A percentile compares a stretch with the other conserved stretches of the same genome.
phyloP scores from a whole-genome alignment of 2,329 filamentous ascomycete genomes.

The Fusarium sp. region DNA sequence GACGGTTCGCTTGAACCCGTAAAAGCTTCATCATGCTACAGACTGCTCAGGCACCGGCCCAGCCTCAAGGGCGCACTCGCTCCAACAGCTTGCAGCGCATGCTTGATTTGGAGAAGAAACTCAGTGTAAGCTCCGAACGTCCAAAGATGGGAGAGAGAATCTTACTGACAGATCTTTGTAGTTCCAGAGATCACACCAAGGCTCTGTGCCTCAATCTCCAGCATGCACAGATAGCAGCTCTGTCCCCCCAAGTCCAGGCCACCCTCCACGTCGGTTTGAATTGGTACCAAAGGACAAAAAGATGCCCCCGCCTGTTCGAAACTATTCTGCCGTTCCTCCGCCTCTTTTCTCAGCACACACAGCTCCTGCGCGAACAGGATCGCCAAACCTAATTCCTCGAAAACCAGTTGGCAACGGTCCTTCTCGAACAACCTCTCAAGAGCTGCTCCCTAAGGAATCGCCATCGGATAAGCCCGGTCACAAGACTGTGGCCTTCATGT shows the following conservation, averaged over 20 bases:
- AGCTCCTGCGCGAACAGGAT: constrained; percentile 26
- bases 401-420: constrained; percentile 34
- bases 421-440: constrained; percentile 23
- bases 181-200: constrained; percentile 40
- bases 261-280: constrained; percentile 47
- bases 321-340: constrained; percentile 42
- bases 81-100: constrained; percentile 70
- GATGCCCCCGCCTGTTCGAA: constrained; percentile 44
- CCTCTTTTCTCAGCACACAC: constrained; percentile 39
- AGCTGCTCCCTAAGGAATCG: constrained; percentile 20
- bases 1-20: constrained; percentile 27
- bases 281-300: constrained; percentile 48
- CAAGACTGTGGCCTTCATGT: constrained; percentile 53
- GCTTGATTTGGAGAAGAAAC: constrained; percentile 71
- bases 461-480: constrained; percentile 44
- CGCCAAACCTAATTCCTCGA: constrained; percentile 32
- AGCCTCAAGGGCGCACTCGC: constrained; percentile 42
- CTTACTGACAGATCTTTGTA: constrained; percentile 19
- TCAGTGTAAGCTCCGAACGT: constrained; percentile 63
- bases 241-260: constrained; percentile 40
- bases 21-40: constrained; percentile 36
- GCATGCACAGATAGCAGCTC: constrained; percentile 33
- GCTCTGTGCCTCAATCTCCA: constrained; percentile 38
- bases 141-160: not conserved
- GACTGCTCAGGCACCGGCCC: constrained; percentile 24